Base-by-base conservation (phyloP, 108 stramenopile genomes). In the Nannochloropsis salina region DNA sequence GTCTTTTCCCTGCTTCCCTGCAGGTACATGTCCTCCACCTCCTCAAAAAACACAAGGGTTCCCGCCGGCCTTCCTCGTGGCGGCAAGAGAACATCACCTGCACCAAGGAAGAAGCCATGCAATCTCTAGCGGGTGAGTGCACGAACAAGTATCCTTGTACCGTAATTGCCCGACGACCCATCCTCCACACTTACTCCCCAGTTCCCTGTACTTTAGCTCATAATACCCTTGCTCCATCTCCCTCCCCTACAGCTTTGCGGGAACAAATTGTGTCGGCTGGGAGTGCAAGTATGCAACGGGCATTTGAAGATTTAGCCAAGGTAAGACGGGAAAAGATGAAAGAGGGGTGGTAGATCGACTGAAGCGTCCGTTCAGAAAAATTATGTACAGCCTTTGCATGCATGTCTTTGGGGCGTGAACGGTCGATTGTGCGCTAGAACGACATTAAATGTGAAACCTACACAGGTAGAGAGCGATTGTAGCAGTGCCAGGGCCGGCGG, bases 11-110 rank as follows among this genome's bases (percentile, higher is more conserved):
- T 74, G 20, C 45, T 20, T 87, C 83, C 41, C 12, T 44, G 9
- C 89, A 95, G 86, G 94, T 96, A 8, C 92, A 94, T 2, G 94
- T 93, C 10, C 89, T 96, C 41, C 95, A 96, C 87, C 94, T 96
- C 74, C 82, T 96, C 42, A 93, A 93, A 84, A 96, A 96, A 85
- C 95, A 96, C 89, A 92, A 88, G 9, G 94, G 84, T 6, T 93
- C 93, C 2, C 90, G 93, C 1, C 90, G 93, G 22, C 95, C 95
- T 3, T 83, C 91, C 80, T 93, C 92, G 9, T 95, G 95, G 95
- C 87, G 94, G 10, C 82, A 90, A 40, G 44, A 92, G 5, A 92
- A 93, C 83, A 94, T 96, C 80, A 95, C 94, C 22, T 81, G 90
- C 31, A 91, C 93, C 6, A 88, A 87, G 43, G 92, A 94, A 85